Base-by-base conservation (phyloP, 345 rosid genomes). In the Sapria himalayana region DNA sequence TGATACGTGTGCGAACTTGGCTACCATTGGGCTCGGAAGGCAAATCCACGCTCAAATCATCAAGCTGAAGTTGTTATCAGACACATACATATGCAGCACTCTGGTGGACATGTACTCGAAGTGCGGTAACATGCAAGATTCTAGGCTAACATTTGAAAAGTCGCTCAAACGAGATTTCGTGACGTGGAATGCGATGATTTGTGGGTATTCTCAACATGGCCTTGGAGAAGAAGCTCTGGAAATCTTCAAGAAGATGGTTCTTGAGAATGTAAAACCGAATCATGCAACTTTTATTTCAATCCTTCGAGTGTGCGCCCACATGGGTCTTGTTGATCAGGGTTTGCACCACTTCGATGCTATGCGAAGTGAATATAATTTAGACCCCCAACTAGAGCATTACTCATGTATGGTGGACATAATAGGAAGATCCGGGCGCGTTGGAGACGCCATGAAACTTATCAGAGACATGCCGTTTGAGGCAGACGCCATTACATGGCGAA, bases 81-180 rank as follows among this genome's bases (percentile, higher is more conserved):
- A 89, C 50, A 78, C 63, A 22, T 78, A 70, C 45, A 74, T 82
- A 48, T 62, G 71, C 60, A 89, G 94, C 67, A 82, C 91, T 13
- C 78, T 89, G 4, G 93, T 89, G 34, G 93, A 89, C 47, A 82
- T 82, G 97, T 81, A 86, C 69, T 76, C 97, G 1, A 81, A 86
- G 64, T 81, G 94, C 33, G 94, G 98, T 63, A 67, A 74, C 53
- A 60, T 82, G 64, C 50, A 61, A 43, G 91, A 89, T 67, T 78
- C 93, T 6, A 43, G 37, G 44, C 48, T 70, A 20, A 63, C 69
- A 58, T 89, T 81, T 45, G 81, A 76, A 35, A 81, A 65, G 66
- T 60, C 98, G 10, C 56, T 39, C 24, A 56, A 57, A 15, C 58
- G 71, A 51, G 94, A 82, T 43, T 79, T 71, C 19, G 91, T 78